Evolutionary conservation across 495 filamentous ascomycete species (phyloP).

Genomic region (Clohesyomyces aquaticus): DNA sequence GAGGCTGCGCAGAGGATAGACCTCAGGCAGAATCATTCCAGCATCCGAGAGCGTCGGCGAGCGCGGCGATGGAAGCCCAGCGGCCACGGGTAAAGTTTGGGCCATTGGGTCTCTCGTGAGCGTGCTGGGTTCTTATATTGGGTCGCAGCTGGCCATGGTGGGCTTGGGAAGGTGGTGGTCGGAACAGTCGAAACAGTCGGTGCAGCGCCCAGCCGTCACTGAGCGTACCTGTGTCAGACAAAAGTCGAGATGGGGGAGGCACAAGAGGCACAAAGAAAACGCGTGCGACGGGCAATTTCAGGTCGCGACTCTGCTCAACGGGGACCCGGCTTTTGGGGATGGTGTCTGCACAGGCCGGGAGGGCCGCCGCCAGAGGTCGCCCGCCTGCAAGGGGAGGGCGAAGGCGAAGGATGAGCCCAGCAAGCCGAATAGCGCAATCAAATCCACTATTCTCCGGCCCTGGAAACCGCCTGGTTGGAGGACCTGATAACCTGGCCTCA

Average conservation of each 20-base stretch:
- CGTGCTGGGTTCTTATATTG: constrained; percentile 20
- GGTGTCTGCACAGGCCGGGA: constrained; percentile 16
- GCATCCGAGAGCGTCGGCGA: constrained; percentile 91
- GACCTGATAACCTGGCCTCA: not conserved
- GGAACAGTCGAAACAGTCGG: not conserved
- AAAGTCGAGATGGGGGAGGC: not conserved
- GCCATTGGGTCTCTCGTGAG: constrained; percentile 20
- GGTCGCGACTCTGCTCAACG: constrained; percentile 14
- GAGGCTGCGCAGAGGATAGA: constrained; percentile 28
- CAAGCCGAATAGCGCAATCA: not conserved
- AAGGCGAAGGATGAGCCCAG: not conserved
- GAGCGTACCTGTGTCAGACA: constrained; percentile 13
- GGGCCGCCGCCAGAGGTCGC: not conserved
- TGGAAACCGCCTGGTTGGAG: constrained; percentile 2
- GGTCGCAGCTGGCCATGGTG: constrained; percentile 36
- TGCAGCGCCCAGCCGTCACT: not conserved
- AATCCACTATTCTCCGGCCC: constrained; percentile 16
- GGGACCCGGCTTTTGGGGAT: constrained; percentile 7
- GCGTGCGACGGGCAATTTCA: constrained; percentile 24
- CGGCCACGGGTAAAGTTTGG: constrained; percentile 20
- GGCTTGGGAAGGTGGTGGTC: not conserved
- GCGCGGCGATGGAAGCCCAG: constrained; percentile 47
- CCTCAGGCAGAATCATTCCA: constrained; percentile 84
- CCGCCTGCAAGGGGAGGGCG: not conserved
- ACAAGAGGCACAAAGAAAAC: constrained; percentile 8